Percentiles rank a stretch among this genome's conserved stretches.
Evolutionary conservation across 2,329 filamentous ascomycete species (phyloP).

Genomic region (Colletotrichum plurivorum): DNA sequence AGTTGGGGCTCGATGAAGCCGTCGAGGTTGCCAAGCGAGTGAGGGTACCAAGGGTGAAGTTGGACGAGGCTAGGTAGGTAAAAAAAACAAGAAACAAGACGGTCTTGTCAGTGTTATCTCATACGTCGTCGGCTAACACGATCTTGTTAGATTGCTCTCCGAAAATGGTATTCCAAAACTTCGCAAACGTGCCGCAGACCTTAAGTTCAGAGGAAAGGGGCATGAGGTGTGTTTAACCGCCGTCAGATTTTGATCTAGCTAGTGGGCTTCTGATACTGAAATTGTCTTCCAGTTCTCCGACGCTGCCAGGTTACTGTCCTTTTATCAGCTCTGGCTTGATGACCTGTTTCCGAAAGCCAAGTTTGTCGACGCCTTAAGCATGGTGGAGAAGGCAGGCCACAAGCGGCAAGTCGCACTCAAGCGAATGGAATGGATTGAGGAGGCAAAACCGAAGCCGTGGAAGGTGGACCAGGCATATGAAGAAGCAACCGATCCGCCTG

Average conservation of each 20-base stretch:
- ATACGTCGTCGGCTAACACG: constrained; percentile 32
- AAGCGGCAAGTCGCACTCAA: constrained; percentile 82
- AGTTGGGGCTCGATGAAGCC: constrained; percentile 87
- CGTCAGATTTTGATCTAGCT: neutral
- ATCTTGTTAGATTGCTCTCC: constrained; percentile 78
- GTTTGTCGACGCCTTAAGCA: constrained; percentile 88
- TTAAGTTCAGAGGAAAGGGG: constrained; percentile 92
- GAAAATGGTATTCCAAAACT: constrained; percentile 87
- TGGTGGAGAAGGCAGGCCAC: constrained; percentile 95
- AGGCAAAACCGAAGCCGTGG: constrained; percentile 70
- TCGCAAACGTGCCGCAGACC: constrained; percentile 76
- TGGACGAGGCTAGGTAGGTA: constrained; percentile 82
- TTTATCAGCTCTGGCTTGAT: constrained; percentile 98
- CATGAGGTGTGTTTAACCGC: constrained; percentile 76
- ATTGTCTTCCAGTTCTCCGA: constrained; percentile 79
- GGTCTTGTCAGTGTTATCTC: neutral
- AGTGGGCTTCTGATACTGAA: neutral
- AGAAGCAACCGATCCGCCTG: constrained; percentile 43
- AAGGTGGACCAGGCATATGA: constrained; percentile 46
- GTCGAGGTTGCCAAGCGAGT: constrained; percentile 85
- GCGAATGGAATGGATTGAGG: constrained; percentile 87
- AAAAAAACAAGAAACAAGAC: neutral
- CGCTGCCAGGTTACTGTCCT: constrained; percentile 82
- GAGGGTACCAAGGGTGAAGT: constrained; percentile 81
- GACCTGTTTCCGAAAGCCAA: constrained; percentile 95